Evolutionary conservation across 1,139 yeast genomes (phyloP).

Genomic region (Debaryomyces sp.): DNA sequence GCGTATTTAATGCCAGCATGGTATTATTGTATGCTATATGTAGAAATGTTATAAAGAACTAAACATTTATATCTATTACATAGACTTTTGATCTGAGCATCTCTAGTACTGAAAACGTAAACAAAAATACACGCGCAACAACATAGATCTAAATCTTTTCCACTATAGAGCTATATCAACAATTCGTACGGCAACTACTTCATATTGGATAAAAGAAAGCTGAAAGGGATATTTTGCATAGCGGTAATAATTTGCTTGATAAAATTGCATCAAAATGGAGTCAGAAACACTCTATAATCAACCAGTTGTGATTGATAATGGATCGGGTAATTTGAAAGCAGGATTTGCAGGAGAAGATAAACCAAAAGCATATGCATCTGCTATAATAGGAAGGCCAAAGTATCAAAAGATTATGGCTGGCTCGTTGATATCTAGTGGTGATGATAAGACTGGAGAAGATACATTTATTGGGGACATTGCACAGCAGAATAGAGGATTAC

Average conservation of each 20-base stretch:
- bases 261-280: conserved; percentile 9
- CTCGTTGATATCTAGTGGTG: conserved; percentile 48
- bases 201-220: background rate
- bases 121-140: conserved; percentile 8
- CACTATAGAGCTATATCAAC: background rate
- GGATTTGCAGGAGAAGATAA: conserved; percentile 93
- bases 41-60: background rate
- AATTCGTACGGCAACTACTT: background rate
- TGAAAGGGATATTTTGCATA: background rate
- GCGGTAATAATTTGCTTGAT: background rate
- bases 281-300: conserved; percentile 56
- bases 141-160: background rate
- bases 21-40: background rate
- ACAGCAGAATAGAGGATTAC: conserved; percentile 72
- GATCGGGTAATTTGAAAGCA: conserved; percentile 85
- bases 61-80: background rate
- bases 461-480: conserved; percentile 76
- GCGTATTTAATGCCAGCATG: conserved; percentile 39
- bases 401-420: conserved; percentile 87
- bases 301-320: conserved; percentile 91
- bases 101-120: conserved; percentile 1
- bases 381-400: conserved; percentile 78
- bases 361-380: conserved; percentile 59
- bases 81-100: background rate
- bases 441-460: conserved; percentile 24